phyloP scores from a whole-genome alignment of 495 filamentous ascomycete species.

The Patellaria atrata region DNA sequence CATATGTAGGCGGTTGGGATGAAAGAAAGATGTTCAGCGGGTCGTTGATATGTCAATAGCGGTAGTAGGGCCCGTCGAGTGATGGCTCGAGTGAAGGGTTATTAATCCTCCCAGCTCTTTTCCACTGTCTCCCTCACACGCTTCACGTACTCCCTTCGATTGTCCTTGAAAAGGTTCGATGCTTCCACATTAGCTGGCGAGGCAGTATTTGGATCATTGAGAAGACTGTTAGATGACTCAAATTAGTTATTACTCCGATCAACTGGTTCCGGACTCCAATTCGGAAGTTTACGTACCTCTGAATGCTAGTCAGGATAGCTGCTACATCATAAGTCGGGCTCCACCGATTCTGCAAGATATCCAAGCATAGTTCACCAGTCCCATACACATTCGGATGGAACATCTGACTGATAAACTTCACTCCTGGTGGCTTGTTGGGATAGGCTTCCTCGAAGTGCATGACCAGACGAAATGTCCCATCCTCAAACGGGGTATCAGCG shows the following conservation, averaged over 20 bases:
- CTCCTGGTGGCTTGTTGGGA: conserved; percentile 91
- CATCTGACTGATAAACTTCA: conserved; percentile 98
- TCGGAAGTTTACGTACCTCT: conserved; percentile 48
- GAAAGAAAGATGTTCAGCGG: no score
- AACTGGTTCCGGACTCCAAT: not conserved
- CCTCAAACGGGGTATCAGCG: conserved; percentile 94
- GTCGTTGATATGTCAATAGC: no score
- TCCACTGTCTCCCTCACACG: conserved; percentile 92
- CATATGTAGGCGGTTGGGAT: no score
- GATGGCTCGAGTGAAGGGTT: no score
- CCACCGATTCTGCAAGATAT: conserved; percentile 97
- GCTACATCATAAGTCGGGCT: conserved; percentile 98
- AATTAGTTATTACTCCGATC: conserved; percentile 5
- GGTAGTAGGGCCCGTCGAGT: no score
- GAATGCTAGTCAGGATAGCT: conserved; percentile 91
- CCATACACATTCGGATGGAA: conserved; percentile 98
- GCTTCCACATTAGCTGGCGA: conserved; percentile 97
- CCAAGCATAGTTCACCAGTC: conserved; percentile 89
- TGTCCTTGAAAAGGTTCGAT: conserved; percentile 97
- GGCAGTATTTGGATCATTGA: conserved; percentile 96
- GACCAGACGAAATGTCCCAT: conserved; percentile 91
- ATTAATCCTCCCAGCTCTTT: conserved; percentile 84
- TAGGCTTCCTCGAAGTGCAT: conserved; percentile 99
- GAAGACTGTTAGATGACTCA: conserved; percentile 50
- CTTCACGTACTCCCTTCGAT: conserved; percentile 90